Base-by-base conservation (phyloP, 768 basidiomycete species). In the Plicaturopsis crispa region DNA sequence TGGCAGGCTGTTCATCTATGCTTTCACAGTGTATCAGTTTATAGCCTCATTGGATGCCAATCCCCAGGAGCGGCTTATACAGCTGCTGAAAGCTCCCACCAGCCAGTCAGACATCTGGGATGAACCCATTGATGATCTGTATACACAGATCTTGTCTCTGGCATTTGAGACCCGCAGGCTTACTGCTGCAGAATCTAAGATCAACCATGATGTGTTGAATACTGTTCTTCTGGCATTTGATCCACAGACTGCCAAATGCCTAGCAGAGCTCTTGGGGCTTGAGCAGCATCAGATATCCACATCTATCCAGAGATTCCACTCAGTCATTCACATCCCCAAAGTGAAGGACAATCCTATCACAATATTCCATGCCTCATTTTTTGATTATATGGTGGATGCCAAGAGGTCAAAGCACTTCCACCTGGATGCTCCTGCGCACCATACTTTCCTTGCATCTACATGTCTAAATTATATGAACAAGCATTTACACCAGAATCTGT, bases 1-100 rank as follows among this genome's bases (percentile, higher is more conserved):
- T 4, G 43, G 26, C 17, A 5, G 23, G n/a, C 34, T 44, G 14
- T 44, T 44, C 43, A 37, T 44, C 21, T 44, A 45, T 35, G 43
- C 43, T 11, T 17, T 33, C 14, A 44, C 43, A 19, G 43, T 28
- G 6, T 10, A 14, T n/a, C 17, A 35, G 32, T 44, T 38, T 38
- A 26, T 44, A 16, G 17, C 24, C 10, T 13, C 10, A 8, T n/a
- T n/a, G n/a, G 17, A 21, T 11, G 38, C 16, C 12, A 13, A 10
- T 36, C 36, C 14, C 13, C 11, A 11, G 12, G 12, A 32, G 19
- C 11, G 39, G 11, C 18, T 21, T 16, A 12, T 8, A 12, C 17
- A 12, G 10, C 7, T 41, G 12, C 10, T 13, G 14, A 11, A 14
- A 12, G 13, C 16, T 14, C 11, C 10, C 40, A 12, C 11, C 11